phyloP scores from a whole-genome alignment of 2,329 filamentous ascomycete genomes.

The Cladobotryum mycophilum region DNA sequence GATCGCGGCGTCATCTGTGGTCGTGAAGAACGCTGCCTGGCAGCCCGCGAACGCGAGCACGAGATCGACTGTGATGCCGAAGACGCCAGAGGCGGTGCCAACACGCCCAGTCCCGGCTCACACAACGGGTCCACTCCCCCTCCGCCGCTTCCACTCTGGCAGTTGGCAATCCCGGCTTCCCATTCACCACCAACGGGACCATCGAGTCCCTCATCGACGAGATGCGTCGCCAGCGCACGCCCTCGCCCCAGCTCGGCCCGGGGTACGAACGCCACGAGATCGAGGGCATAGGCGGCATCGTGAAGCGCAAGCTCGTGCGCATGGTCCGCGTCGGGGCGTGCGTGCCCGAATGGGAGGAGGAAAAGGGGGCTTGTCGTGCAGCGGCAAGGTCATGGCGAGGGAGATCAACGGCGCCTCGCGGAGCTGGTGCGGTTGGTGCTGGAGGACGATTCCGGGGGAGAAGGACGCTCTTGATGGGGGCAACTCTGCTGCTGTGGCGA shows the following conservation, averaged over 20 bases:
- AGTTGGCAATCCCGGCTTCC: slow-evolving; percentile 12
- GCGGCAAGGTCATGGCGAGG: slow-evolving; percentile 55
- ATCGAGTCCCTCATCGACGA: slow-evolving; percentile 24
- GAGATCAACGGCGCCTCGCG: slow-evolving; percentile 64
- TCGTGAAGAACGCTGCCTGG: slow-evolving; percentile 69
- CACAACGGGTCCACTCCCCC: slow-evolving; percentile 16
- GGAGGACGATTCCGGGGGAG: slow-evolving; percentile 60
- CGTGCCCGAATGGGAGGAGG: slow-evolving; percentile 80
- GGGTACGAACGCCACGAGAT: slow-evolving; percentile 86
- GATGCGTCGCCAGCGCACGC: slow-evolving; percentile 34
- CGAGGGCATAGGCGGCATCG: slow-evolving; percentile 79
- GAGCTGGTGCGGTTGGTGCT: slow-evolving; percentile 93
- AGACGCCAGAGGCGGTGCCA: slow-evolving; percentile 49
- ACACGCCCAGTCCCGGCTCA: slow-evolving; percentile 8
- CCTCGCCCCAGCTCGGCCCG: slow-evolving; percentile 50
- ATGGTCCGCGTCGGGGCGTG: slow-evolving; percentile 75
- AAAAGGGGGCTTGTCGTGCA: slow-evolving; percentile 43
- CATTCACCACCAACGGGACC: slow-evolving; percentile 13
- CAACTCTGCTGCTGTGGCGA: slow-evolving; percentile 12
- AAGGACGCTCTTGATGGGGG: slow-evolving; percentile 32
- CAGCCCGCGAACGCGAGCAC: slow-evolving; percentile 68
- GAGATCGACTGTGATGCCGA: slow-evolving; percentile 83
- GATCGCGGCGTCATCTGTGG: slow-evolving; percentile 85
- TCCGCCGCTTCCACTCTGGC: slow-evolving; percentile 10
- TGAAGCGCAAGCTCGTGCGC: slow-evolving; percentile 83